These are phyloP conservation scores for Alternaria burnsii DNA, from an alignment of 2,329 filamentous ascomycete genomes.

Conservation along the genomic window DNA sequence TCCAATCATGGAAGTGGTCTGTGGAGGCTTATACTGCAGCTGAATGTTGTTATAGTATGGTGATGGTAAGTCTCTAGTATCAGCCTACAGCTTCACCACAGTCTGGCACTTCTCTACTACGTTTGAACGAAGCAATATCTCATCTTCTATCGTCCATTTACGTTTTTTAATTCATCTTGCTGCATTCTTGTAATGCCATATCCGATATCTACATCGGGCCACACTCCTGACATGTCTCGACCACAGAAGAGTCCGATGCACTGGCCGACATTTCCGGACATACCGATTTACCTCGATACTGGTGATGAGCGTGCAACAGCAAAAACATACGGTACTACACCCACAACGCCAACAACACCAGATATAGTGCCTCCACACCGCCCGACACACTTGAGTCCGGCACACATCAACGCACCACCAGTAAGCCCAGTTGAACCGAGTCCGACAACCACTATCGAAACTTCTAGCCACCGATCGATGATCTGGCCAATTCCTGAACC, in stretches of 20 bases:
- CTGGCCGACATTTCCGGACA: conserved; percentile 33
- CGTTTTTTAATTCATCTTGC: conserved; percentile 4
- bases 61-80: conserved; percentile 21
- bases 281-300: conserved; percentile 39
- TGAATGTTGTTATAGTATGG: conserved; percentile 27
- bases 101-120: conserved; percentile 8
- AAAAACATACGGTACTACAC: conserved; percentile 32
- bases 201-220: conserved; percentile 18
- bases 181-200: conserved; percentile 29
- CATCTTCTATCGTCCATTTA: neutral
- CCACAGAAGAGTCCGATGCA: conserved; percentile 17
- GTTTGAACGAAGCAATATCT: neutral
- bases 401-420: neutral
- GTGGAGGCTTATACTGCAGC: conserved; percentile 23
- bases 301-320: conserved; percentile 18
- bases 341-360: conserved; percentile 33
- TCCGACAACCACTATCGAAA: conserved; percentile 32
- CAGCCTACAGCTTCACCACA: conserved; percentile 17
- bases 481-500: conserved; percentile 34
- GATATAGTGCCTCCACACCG: conserved; percentile 11
- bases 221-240: conserved; percentile 12
- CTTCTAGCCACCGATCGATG: conserved; percentile 22
- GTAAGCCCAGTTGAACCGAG: conserved; percentile 8
- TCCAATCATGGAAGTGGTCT: conserved; percentile 22
- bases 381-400: conserved; percentile 8